Evolutionary conservation across 2,329 filamentous ascomycete species (phyloP), one percentile per base, ranked within the genome.

Genomic region (Moelleriella libera): DNA sequence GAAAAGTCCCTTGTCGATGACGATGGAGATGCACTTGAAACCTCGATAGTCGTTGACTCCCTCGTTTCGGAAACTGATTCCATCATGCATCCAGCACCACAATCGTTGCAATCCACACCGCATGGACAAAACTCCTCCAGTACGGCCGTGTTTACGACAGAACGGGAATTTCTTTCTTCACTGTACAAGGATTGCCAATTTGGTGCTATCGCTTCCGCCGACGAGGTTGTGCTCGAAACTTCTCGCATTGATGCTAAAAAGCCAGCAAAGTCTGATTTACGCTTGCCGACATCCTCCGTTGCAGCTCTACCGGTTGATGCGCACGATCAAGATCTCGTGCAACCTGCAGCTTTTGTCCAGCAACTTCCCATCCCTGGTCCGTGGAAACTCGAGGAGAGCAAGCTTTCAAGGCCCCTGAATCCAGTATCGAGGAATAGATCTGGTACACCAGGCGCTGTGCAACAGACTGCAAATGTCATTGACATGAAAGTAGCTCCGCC

Each of bases 351-450:
- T 30, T 32, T 41, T 29, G 14, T 11, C 28, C 43, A 34, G 14
- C 1, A 30, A 30, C 6, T n/a, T 40, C 8, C 34, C 8, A 37
- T 37, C 34, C 34, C 63, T n/a, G 69, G 68, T 0, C 63, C 64
- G 14, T 79, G 75, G 75, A 74, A 70, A 45, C 58, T 75, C 5
- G 68, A 78, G 51, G 74, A 77, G 58, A 78, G 75, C 8, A 67
- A 74, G 49, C 61, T 79, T 37, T 60, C 68, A 1, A 68, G 74
- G 51, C 76, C 76, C 30, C 63, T 78, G 14, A 61, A 66, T 46
- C 48, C 51, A 4, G 56, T 63, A 3, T 54, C 58, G 8, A 61
- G 60, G 46, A 63, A 63, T 45, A 61, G 64, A 21, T 55, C 63
- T 28, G 61, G 58, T 14, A 61, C 60, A 2, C 55, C 54, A 14